Conservation (phyloP, 2,329 filamentous ascomycete genomes). For the Trichothecium roseum region DNA sequence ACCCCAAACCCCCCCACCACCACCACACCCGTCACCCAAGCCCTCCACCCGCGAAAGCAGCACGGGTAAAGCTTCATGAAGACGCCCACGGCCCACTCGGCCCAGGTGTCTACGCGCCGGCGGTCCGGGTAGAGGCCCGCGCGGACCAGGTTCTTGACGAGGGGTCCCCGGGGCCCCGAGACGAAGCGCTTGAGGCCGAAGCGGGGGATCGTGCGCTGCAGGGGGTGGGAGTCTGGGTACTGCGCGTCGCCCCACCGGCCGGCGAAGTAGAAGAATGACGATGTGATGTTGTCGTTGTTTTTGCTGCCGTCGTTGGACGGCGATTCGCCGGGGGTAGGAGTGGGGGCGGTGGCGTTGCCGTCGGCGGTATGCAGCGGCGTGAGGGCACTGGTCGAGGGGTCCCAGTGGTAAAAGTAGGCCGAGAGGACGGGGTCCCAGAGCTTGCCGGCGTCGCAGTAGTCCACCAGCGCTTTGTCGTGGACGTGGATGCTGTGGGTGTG, state of each 20-base stretch:
- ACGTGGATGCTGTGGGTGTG: constrained; percentile 18
- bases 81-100: constrained; percentile 14
- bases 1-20: constrained; percentile 5
- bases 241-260: constrained; percentile 22
- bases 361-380: constrained; percentile 8
- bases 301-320: background rate
- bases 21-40: constrained; percentile 14
- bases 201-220: constrained; percentile 16
- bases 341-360: background rate
- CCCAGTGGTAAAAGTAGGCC: constrained; percentile 23
- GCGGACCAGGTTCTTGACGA: constrained; percentile 19
- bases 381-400: constrained; percentile 13
- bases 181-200: constrained; percentile 22
- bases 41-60: constrained; percentile 21
- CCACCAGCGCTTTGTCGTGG: constrained; percentile 19
- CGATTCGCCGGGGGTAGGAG: background rate
- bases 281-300: constrained; percentile 14
- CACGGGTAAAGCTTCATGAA: constrained; percentile 22
- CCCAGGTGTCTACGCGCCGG: constrained; percentile 12
- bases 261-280: constrained; percentile 22
- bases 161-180: constrained; percentile 20
- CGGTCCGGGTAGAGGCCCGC: constrained; percentile 19
- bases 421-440: constrained; percentile 23
- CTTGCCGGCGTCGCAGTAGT: constrained; percentile 21
- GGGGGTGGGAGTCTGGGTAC: constrained; percentile 19